Base-by-base conservation (phyloP, 164 flowering plant genomes). In the Malania oleifera region DNA sequence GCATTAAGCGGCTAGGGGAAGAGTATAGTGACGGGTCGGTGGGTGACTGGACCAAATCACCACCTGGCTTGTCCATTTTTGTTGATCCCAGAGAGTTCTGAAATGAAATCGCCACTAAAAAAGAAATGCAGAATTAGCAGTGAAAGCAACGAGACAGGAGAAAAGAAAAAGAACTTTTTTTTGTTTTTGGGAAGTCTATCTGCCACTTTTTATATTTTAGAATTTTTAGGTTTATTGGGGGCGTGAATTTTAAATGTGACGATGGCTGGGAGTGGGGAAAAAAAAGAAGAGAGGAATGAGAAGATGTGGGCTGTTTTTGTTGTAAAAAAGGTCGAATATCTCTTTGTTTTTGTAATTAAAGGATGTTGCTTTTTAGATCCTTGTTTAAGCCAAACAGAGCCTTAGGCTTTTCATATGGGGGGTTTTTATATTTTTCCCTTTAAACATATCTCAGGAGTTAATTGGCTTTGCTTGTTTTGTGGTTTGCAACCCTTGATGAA, bases 11-110 rank as follows among this genome's bases (percentile, higher is more conserved):
- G 64, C 82, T 95, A 3, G 85, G 77, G 27, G 91, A 82, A 50
- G 93, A 85, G 54, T 82, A 85, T 67, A 80, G 90, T 46, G 96
- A 92, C 62, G 92, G 91, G 4, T 57, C 90, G 2, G 79, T 89
- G 44, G 97, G 97, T 52, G 97, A 95, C 68, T 95, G 99, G 99
- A 95, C 97, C 18, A 91, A 86, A 56, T 89, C 99, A 7, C 63
- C 74, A 13, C 81, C 95, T 26, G 91, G 84, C 1, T 7, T 58
- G 18, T 88, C 99, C 44, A 83, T 93, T 68, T 93, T 93, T 70
- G 97, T 91, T 51, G 99, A 93, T 70, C 97, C 99, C 0, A 77
- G 99, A 65, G 97, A 88, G 69, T 57, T 87, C 56, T 89, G 61
- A 67, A 11, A 5, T 6, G 0, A 37, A 8, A 1, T 47, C 28